Evolutionary conservation across 2,329 filamentous ascomycete species (phyloP), one percentile per base, ranked within the genome.

Genomic region (Nothophoma quercina): DNA sequence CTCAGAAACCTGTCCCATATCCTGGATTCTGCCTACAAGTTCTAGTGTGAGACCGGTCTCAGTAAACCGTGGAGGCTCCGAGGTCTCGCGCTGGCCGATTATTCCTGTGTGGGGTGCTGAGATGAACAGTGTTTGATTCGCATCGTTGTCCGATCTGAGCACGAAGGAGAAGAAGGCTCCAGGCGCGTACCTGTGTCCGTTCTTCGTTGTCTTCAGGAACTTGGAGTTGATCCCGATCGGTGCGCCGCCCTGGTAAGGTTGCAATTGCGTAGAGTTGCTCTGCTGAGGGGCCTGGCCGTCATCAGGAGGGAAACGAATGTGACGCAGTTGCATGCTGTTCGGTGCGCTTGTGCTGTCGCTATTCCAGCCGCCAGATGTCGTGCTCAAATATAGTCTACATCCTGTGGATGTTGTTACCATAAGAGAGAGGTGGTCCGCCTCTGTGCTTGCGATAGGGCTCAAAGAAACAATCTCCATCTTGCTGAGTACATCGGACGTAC

Each of bases 301-400:
- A 30, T 79, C 74, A 0, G 95, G 95, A 1, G 96, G 95, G 53
- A 96, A 96, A 70, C 95, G 96, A 74, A 99, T 91, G 68, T 96
- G 95, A 63, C 96, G 89, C n/a, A 97, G 87, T 74, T 97, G 93
- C 91, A 99, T 97, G 75, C 91, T 97, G 64, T 90, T 93, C 0
- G 95, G 93, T 0, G 90, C 87, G 51, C 82, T 87, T 7, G 84
- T 82, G 16, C 84, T 81, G 18, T 83, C 83, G 12, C 82, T 83
- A 48, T 78, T 76, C 77, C 88, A 89, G 23, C 86, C 85, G 15
- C 91, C 88, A 59, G 88, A 89, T 0, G 92, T 96, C 5, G 93
- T 91, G 69, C 92, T 98, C 46, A 99, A 82, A 72, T 95, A 98
- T 4, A 99, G 85, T 18, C 95, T 87, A 70, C 93, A 96, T 16